Conservation (phyloP, 2,329 filamentous ascomycete genomes). For the Xylariaceae sp. region DNA sequence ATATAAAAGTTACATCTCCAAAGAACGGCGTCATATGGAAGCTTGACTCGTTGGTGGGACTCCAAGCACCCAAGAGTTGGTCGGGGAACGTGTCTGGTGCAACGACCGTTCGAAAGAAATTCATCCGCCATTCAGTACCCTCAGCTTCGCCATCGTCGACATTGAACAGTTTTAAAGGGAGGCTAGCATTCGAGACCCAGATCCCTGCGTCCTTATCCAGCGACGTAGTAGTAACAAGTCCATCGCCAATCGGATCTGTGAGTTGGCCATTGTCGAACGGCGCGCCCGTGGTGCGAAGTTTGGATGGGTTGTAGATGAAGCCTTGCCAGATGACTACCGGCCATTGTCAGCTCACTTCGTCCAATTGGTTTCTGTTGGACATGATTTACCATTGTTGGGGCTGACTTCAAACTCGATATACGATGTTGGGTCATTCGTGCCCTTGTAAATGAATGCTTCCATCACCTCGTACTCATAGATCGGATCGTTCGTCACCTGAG, state of each 20-base stretch:
- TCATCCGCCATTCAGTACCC: slow-evolving; percentile 48
- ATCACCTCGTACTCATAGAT: slow-evolving; percentile 50
- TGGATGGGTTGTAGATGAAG: slow-evolving; percentile 48
- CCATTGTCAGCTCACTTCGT: background rate
- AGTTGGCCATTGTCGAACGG: slow-evolving; percentile 44
- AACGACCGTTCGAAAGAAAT: slow-evolving; percentile 48
- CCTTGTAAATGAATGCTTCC: slow-evolving; percentile 46
- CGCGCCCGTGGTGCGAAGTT: slow-evolving; percentile 37
- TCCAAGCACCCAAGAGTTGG: slow-evolving; percentile 45
- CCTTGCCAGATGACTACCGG: slow-evolving; percentile 42
- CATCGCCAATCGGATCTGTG: slow-evolving; percentile 37
- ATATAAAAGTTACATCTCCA: slow-evolving; percentile 24
- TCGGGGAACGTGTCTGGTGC: slow-evolving; percentile 40
- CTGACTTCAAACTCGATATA: slow-evolving; percentile 50
- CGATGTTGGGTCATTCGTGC: slow-evolving; percentile 42
- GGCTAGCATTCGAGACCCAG: slow-evolving; percentile 39
- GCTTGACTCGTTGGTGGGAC: slow-evolving; percentile 40
- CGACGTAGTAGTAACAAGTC: slow-evolving; percentile 37
- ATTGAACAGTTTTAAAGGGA: slow-evolving; percentile 48
- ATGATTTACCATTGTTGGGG: slow-evolving; percentile 38
- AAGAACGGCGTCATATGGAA: slow-evolving; percentile 48
- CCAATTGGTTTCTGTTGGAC: background rate
- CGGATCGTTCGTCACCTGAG: slow-evolving; percentile 41
- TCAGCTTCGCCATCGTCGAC: slow-evolving; percentile 39
- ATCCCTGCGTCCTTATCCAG: slow-evolving; percentile 33